phyloP scores from a whole-genome alignment of 345 rosid species.

The Orychophragmus violaceus region DNA sequence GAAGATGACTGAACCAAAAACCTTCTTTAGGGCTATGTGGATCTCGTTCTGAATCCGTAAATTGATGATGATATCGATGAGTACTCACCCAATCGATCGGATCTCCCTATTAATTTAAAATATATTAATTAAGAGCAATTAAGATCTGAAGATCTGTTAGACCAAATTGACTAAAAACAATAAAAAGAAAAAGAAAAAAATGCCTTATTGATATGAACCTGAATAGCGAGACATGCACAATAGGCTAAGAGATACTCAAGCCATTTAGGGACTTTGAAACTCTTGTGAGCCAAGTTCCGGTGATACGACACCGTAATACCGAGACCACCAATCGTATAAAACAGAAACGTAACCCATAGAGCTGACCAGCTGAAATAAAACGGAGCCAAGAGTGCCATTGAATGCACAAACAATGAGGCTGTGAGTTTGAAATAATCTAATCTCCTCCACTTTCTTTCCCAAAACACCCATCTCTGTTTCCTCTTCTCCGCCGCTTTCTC shows the following conservation, averaged over 20 bases:
- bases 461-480: conserved; percentile 37
- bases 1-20: conserved; percentile 86
- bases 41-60: conserved; percentile 77
- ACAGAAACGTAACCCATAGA: conserved; percentile 52
- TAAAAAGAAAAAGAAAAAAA: neutral
- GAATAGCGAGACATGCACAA: conserved; percentile 73
- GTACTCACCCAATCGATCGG: conserved; percentile 96
- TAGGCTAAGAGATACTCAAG: conserved; percentile 82
- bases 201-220: conserved; percentile 35
- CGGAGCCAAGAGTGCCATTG: conserved; percentile 64
- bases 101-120: conserved; percentile 23
- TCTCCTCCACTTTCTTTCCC: conserved; percentile 55
- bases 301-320: conserved; percentile 78
- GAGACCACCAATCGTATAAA: conserved; percentile 57
- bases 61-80: conserved; percentile 80
- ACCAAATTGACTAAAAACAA: neutral
- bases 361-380: conserved; percentile 72
- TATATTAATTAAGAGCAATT: neutral
- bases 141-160: conserved; percentile 10
- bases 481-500: conserved; percentile 32
- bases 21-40: conserved; percentile 95
- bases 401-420: conserved; percentile 51
- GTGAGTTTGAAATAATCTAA: conserved; percentile 46
- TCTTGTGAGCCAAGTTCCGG: conserved; percentile 67
- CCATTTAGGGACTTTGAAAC: conserved; percentile 81